Percentiles rank a stretch among this genome's conserved stretches.
These are phyloP conservation scores for Jatropha curcas DNA, from an alignment of 345 rosid genomes.

Conservation along the genomic window DNA sequence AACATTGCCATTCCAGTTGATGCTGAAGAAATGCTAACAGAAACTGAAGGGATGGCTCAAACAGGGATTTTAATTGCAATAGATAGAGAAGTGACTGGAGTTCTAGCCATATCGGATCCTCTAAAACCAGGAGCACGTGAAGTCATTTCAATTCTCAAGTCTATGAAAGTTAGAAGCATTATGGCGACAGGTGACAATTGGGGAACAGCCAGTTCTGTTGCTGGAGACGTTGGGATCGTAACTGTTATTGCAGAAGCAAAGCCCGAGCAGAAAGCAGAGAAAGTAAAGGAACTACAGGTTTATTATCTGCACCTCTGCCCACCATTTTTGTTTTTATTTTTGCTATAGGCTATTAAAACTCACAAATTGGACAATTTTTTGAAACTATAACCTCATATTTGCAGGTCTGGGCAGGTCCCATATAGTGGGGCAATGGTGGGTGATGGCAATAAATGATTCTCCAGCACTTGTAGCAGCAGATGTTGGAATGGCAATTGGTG, in stretches of 20 bases:
- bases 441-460: conserved; percentile 91
- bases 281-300: conserved; percentile 84
- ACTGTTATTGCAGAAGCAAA: conserved; percentile 80
- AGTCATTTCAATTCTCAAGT: conserved; percentile 74
- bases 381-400: neutral
- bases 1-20: conserved; percentile 49
- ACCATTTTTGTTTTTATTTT: no score
- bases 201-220: conserved; percentile 94
- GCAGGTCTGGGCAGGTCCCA: conserved; percentile 68
- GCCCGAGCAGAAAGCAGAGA: conserved; percentile 91
- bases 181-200: conserved; percentile 96
- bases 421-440: conserved; percentile 93
- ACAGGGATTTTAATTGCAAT: conserved; percentile 78
- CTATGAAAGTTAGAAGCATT: conserved; percentile 76
- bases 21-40: conserved; percentile 68
- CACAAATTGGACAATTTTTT: neutral
- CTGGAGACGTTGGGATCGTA: conserved; percentile 77
- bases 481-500: conserved; percentile 96
- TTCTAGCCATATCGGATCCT: conserved; percentile 76
- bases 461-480: conserved; percentile 93
- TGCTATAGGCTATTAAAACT: neutral
- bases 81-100: conserved; percentile 60
- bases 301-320: neutral
- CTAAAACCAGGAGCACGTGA: conserved; percentile 69
- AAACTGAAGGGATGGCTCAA: conserved; percentile 77